A percentile compares a stretch with the other conserved stretches of the same genome.
Conservation (phyloP, 345 rosid species). For the Pugionium cornutum region DNA sequence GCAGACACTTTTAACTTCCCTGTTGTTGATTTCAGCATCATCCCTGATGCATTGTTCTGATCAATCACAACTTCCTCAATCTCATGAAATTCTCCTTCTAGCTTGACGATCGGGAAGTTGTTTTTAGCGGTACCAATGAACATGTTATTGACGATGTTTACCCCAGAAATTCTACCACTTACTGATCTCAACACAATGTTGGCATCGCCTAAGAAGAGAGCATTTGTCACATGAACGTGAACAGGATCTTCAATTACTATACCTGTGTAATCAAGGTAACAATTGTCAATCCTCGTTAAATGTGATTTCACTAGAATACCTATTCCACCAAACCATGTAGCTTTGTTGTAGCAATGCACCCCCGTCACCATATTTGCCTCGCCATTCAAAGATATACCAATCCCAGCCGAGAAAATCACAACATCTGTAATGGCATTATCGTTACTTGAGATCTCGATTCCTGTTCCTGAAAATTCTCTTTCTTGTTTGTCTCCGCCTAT, state of each 20-base stretch:
- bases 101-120: constrained; percentile 45
- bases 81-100: constrained; percentile 58
- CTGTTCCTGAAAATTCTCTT: constrained; percentile 59
- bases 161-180: constrained; percentile 51
- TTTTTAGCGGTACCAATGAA: constrained; percentile 40
- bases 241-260: constrained; percentile 63
- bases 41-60: constrained; percentile 56
- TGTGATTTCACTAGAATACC: constrained; percentile 55
- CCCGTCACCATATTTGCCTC: constrained; percentile 66
- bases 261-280: constrained; percentile 63
- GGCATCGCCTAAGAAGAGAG: constrained; percentile 50
- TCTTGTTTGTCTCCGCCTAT: constrained; percentile 59
- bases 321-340: constrained; percentile 61
- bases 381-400: constrained; percentile 54
- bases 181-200: constrained; percentile 52
- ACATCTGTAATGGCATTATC: constrained; percentile 66
- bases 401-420: constrained; percentile 65
- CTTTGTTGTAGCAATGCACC: constrained; percentile 75
- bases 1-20: constrained; percentile 50
- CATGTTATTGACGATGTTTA: constrained; percentile 63
- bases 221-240: constrained; percentile 52
- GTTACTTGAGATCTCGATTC: constrained; percentile 55
- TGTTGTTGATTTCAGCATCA: constrained; percentile 56
- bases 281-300: constrained; percentile 61
- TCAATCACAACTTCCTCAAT: constrained; percentile 64